Percentiles rank a stretch among this genome's conserved stretches.
phyloP scores from a whole-genome alignment of 805 yeast species.

The Wickerhamiella azyma region DNA sequence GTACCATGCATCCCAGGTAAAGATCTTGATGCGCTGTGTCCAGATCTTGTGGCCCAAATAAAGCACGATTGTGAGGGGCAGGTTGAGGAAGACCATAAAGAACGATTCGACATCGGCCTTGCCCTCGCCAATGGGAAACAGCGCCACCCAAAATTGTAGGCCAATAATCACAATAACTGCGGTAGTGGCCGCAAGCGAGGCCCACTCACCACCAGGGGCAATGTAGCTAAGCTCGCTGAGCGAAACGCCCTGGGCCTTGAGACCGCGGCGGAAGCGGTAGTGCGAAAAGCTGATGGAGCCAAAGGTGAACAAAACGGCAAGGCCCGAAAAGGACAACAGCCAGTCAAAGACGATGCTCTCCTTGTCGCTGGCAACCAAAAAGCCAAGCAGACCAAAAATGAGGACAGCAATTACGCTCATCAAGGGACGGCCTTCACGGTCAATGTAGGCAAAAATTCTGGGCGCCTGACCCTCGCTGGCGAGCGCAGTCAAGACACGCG shows the following conservation, averaged over 20 bases:
- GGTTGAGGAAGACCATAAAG: constrained; percentile 53
- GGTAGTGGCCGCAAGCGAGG: constrained; percentile 46
- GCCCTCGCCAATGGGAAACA: constrained; percentile 43
- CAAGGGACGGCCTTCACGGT: constrained; percentile 54
- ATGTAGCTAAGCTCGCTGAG: constrained; percentile 49
- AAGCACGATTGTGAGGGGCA: constrained; percentile 45
- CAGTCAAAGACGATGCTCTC: constrained; percentile 47
- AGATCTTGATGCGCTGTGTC: constrained; percentile 40
- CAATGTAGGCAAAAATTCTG: constrained; percentile 42
- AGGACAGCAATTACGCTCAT: constrained; percentile 40
- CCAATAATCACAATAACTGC: constrained; percentile 43
- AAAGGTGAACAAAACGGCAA: constrained; percentile 53
- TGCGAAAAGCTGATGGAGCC: constrained; percentile 45
- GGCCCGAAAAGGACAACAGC: constrained; percentile 51
- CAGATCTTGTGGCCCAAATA: constrained; percentile 46
- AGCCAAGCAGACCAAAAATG: constrained; percentile 41
- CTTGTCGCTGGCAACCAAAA: constrained; percentile 41
- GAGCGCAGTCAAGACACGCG: constrained; percentile 51
- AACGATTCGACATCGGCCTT: constrained; percentile 34
- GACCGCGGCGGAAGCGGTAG: constrained; percentile 49
- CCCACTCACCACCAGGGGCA: constrained; percentile 48
- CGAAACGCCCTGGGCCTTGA: constrained; percentile 45
- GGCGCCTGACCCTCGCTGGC: constrained; percentile 56
- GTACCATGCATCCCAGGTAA: constrained; percentile 26
- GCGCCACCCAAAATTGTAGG: constrained; percentile 65